Evolutionary conservation across 2,329 filamentous ascomycete genomes (phyloP), one percentile per base, ranked within the genome.

Genomic region (Beauveria pseudobassiana): DNA sequence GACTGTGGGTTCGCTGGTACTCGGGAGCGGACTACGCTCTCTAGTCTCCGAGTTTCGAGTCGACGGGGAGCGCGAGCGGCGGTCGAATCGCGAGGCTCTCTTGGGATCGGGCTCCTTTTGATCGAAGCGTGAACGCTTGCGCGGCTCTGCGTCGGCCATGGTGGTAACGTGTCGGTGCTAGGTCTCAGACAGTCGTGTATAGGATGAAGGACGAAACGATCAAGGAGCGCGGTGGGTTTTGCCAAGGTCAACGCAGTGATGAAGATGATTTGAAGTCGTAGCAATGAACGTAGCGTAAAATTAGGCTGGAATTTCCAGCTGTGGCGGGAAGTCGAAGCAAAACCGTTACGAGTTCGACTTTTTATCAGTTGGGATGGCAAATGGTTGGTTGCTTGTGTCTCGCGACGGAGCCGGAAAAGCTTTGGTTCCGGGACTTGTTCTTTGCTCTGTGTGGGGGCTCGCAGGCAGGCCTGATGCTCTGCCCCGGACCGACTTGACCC

Each of bases 101-200:
- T 87, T 88, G 62, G 89, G 86, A 71, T 95, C 91, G 6, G 90
- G 87, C 73, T 93, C 91, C 52, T 87, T 95, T 75, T 96, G 91
- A 73, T 98, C 93, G 76, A 98, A 97, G 74, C 93, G 91, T 71
- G 92, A 96, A 65, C 92, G 89, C 80, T 96, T 96, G 64, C 81
- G 79, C 64, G 80, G 80, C 64, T 86, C 85, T 72, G 87, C 84
- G 68, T 93, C 89, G 65, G 88, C 86, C 91, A 96, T 78, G 60
- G 24, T 12, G 4, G 46, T 22, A 18, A 14, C 12, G 28, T 28
- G 24, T 45, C 14, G 26, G 45, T 58, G 43, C 12, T 5, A 4
- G n/a, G 28, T 22, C 12, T 24, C 12, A 6, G 22, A 16, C 45
- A 30, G 46, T 45, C 26, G 57, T 9, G 46, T 26, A 24, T 24